A percentile compares a stretch with the other conserved stretches of the same genome.
Conservation (phyloP, 768 basidiomycete genomes). For the Leccinum ochraceum region DNA sequence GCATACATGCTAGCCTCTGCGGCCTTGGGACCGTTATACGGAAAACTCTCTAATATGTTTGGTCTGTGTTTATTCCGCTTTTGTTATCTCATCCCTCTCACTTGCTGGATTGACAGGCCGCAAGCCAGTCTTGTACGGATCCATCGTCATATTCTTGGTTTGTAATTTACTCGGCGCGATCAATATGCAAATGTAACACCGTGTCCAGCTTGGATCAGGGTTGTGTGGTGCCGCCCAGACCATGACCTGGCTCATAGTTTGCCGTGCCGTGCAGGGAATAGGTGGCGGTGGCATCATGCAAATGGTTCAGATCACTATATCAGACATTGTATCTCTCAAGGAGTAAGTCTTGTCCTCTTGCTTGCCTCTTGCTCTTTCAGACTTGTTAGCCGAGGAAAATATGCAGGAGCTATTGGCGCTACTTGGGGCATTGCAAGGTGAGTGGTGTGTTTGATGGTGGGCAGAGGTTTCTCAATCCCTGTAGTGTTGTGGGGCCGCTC, state of each 20-base stretch:
- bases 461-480: neutral
- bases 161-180: slow-evolving; percentile 5
- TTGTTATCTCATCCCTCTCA: neutral
- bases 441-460: neutral
- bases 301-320: slow-evolving; percentile 38
- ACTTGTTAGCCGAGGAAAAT: slow-evolving; percentile 39
- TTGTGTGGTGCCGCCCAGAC: slow-evolving; percentile 46
- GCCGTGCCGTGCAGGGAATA: slow-evolving; percentile 44
- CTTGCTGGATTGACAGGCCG: slow-evolving; percentile 27
- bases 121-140: slow-evolving; percentile 38
- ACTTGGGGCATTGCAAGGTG: slow-evolving; percentile 44
- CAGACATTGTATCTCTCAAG: slow-evolving; percentile 40
- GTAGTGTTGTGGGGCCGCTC: slow-evolving; percentile 46
- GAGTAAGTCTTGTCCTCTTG: slow-evolving; percentile 27
- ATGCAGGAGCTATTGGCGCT: slow-evolving; percentile 38
- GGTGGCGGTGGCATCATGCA: slow-evolving; percentile 43
- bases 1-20: slow-evolving; percentile 49
- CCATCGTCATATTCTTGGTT: slow-evolving; percentile 40
- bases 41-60: slow-evolving; percentile 46
- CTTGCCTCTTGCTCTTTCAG: neutral
- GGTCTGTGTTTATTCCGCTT: slow-evolving; percentile 22
- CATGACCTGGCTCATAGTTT: slow-evolving; percentile 43
- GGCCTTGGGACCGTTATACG: slow-evolving; percentile 45
- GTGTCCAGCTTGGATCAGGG: slow-evolving; percentile 36
- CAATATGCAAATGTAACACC: neutral